Evolutionary conservation across 208 protist genomes (phyloP), one percentile per base, ranked within the genome.

Genomic region (Lotmaria passim): DNA sequence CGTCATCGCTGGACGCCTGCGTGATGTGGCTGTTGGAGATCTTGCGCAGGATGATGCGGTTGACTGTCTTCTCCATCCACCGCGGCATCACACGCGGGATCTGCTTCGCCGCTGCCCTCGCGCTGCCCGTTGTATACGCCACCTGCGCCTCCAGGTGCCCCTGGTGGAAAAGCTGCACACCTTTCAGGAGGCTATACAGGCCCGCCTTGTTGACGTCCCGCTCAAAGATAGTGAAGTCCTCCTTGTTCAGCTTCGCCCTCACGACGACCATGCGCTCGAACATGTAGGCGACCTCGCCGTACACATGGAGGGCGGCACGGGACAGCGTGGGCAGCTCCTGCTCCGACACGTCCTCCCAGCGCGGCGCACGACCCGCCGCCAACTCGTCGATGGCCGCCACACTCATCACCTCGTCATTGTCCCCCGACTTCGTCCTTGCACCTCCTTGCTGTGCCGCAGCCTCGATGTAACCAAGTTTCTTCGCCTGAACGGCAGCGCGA

Each of bases 261-360:
- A 89, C 31, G 23, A 89, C 63, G 12, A 64, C 73, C 56, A 85
- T 85, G 38, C 78, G 73, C 68, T 91, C 83, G 36, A 83, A 87
- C 39, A 86, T 69, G 65, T 82, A 89, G 50, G 86, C 78, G 21
- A 94, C 34, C 38, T 91, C 81, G n/a, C 75, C 57, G 69, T 93
- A 93, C 17, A 90, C 83, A n/a, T 47, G 4, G 30, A 76, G 50
- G 6, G 74, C 78, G 26, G 85, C 72, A 33, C 34, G 59, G 24
- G 78, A 33, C 6, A 80, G n/a, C 24, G 53, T 46, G 4, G 74
- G 78, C 19, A 83, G 15, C 5, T 73, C 41, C n/a, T 46, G 34
- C 41, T 70, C 73, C 12, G 47, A n/a, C n/a, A 51, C 19, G 24
- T 33, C 17, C 33, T 71, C 67, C 72, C 65, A 79, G 34, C 72